Evolutionary conservation across 495 filamentous ascomycete species (phyloP), one percentile per base, ranked within the genome.

Genomic region (Penicillium parvum): DNA sequence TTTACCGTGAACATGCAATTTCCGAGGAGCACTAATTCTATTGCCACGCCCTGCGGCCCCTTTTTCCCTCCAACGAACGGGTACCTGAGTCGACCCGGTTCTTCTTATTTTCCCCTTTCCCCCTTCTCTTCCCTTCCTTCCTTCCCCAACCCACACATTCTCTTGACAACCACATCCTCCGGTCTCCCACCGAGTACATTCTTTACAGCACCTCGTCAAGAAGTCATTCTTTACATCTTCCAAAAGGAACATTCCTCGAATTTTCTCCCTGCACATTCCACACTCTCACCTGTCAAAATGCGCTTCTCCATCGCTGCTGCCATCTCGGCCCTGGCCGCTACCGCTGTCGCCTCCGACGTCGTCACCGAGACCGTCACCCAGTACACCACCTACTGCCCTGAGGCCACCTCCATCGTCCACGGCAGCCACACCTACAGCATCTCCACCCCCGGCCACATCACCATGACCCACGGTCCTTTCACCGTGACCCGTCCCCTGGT

Each of bases 331-430:
- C 69, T 82, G 63, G 79, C 78, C 58, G 69, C 75, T 54, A 75
- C 77, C 53, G 72, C 62, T 46, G 65, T 63, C 60, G 77, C 74
- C 60, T 21, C 52, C 50, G 58, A 81, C 77, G 57, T 54, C 70
- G 78, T 77, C 69, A 95, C 87, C 48, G 83, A 91, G 73, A 72
- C 85, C 37, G 79, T 90, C 56, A 88, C 84, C 38, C 71, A 78
- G 32, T 84, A 83, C 76, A 86, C 83, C 74, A 95, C 89, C 61
- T 89, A 75, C 82, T 95, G 90, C 85, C 85, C 88, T 10, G 72
- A 68, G 56, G 64, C 88, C 54, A 94, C 90, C 58, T 58, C 71
- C 50, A 65, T 94, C 68, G 78, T 77, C 61, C 72, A 82, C 73
- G 78, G 75, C 64, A 70, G 69, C 65, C 64, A 73, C 44, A 92